Evolutionary conservation across 1,139 yeast genomes (phyloP).

Genomic region (Hemisphaericaspora xylanilytica): DNA sequence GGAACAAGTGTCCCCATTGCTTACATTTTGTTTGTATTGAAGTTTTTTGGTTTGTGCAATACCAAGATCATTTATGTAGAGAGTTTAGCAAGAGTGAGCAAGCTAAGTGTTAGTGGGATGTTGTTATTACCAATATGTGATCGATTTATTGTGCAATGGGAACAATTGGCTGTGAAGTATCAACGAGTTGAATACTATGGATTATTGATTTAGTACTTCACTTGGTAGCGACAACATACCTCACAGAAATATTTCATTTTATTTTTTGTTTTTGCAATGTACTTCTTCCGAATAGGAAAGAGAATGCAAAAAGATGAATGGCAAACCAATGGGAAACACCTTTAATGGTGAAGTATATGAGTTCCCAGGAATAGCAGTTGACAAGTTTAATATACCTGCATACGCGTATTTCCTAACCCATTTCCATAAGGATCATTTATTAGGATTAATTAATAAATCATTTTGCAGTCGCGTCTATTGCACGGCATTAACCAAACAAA

Average conservation of each 20-base stretch:
- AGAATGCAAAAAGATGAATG: too few species aligned
- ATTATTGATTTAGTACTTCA: conserved; percentile 62
- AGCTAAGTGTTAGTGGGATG: conserved; percentile 73
- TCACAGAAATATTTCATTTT: background rate
- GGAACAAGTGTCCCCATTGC: conserved; percentile 86
- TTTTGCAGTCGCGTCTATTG: conserved; percentile 51
- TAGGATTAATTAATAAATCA: conserved; percentile 41
- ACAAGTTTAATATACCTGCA: conserved; percentile 37
- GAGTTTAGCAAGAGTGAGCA: conserved; percentile 79
- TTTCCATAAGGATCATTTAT: conserved; percentile 55
- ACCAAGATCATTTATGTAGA: conserved; percentile 78
- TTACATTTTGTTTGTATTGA: conserved; percentile 54
- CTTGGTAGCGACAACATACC: too few species aligned
- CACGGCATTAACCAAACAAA: conserved; percentile 42
- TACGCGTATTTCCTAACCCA: conserved; percentile 48
- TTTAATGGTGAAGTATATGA: conserved; percentile 23
- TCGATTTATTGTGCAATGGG: conserved; percentile 90
- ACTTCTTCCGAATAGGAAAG: background rate
- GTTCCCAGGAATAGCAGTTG: conserved; percentile 40
- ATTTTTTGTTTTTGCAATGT: background rate
- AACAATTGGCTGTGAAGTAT: conserved; percentile 50
- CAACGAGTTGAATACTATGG: conserved; percentile 77
- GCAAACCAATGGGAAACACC: conserved; percentile 10
- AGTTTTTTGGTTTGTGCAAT: conserved; percentile 48
- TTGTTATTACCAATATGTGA: conserved; percentile 69